Evolutionary conservation across 176 grass and related monocot species (phyloP), one percentile per base, ranked within the genome.

Genomic region (Lolium rigidum): DNA sequence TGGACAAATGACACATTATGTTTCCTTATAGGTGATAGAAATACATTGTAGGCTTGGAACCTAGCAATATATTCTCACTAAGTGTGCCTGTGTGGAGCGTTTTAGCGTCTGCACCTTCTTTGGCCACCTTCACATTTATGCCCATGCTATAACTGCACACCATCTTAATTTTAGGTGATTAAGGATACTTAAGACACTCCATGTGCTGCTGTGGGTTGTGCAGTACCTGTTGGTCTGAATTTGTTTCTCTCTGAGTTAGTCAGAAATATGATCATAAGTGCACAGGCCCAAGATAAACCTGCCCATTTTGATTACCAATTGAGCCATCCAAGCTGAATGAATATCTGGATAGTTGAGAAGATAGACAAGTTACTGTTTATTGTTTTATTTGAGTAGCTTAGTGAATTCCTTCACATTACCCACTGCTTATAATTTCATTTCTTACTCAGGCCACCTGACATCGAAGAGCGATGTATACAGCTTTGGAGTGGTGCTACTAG

Each of bases 381-480:
- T 63, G 21, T 56, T 22, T 87, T 84, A 10, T 86, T 50, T 16
- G 39, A 71, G 26, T 15, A 80, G 20, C 12, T 26, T 62, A 61
- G 44, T 62, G 26, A 63, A 43, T 85, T 75, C 26, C 31, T 17
- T 82, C 61, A 11, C 89, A 52, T 70, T 82, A 69, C 17, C 51
- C 52, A 39, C 37, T 73, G 5, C 59, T 88, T 78, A 77, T 61
- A 56, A 58, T 18, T 77, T 63, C 22, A 50, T 76, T 74, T 83
- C 24, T 83, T 56, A 5, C 83, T 2, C 89, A 97, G 94, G 94
- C 70, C 94, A 97, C 80, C 86, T 97, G 74, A 97, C 94, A 70
- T 89, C 94, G 64, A 97, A 92, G 85, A 97, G 94, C 7, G 94
- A 97, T 15, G 92, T 97, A 41, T 97, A 97, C 77, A 97, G 92